Evolutionary conservation across 768 basidiomycete species (phyloP), one percentile per base, ranked within the genome.

Genomic region (Pleurotus sapidus): DNA sequence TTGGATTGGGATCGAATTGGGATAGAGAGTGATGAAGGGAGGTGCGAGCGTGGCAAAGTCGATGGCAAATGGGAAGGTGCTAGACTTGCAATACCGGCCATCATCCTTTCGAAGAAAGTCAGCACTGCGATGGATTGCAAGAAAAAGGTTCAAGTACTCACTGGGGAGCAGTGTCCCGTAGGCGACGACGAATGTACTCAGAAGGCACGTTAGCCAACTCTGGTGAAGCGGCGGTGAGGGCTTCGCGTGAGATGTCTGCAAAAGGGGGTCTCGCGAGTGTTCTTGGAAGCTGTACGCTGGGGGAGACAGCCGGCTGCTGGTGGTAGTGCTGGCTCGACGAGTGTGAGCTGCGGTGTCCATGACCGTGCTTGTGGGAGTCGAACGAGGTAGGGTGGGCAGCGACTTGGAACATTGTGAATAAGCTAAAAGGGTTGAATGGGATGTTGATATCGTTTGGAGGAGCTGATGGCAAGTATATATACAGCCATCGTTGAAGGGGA

Each of bases 211-310:
- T 78, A 14, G 71, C 77, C 15, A 92, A 78, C 56, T 84, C 85
- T 57, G 88, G 85, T n/a, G 87, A 83, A 59, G 82, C 78, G n/a
- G 86, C 83, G 2, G 75, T 65, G 63, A 93, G 73, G 39, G 83
- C 81, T 40, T 84, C 83, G 46, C 77, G 72, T 39, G 83, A 77
- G 40, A 89, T 79, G 57, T 84, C 82, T 40, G 74, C 64, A 61
- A 81, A 86, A 2, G 76, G 70, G 4, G 90, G 89, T 9, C 88
- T 82, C 30, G 80, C 74, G 49, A 92, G 84, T 40, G 76, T 83
- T 56, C 89, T 82, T n/a, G 89, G 90, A 20, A 92, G 82, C 63
- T 89, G 86, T 9, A 91, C 77, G 62, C 62, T 67, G 3, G 73
- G 66, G 11, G 64, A 59, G 34, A 8, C 57, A 59, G 30, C 65